phyloP scores from a whole-genome alignment of 208 protist species.

The Strigomonas culicis region DNA sequence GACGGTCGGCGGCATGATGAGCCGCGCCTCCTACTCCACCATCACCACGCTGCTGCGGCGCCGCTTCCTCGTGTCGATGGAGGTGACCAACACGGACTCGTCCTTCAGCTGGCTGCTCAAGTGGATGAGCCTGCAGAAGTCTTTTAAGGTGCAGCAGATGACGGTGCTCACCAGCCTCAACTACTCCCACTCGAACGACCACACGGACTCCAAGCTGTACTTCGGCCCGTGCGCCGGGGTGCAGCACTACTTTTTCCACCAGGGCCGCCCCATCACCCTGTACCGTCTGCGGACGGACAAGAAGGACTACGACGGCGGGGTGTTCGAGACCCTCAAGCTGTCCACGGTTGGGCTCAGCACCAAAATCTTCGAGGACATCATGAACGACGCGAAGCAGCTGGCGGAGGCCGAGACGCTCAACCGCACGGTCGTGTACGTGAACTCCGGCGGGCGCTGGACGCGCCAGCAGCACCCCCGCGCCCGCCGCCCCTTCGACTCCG shows the following conservation, averaged over 20 bases:
- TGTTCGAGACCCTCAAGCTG: slow-evolving; percentile 65
- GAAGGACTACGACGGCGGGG: slow-evolving; percentile 60
- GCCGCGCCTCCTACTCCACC: slow-evolving; percentile 21
- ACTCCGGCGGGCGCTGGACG: slow-evolving; percentile 67
- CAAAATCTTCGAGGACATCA: slow-evolving; percentile 61
- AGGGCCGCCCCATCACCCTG: slow-evolving; percentile 62
- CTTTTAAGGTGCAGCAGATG: slow-evolving; percentile 77
- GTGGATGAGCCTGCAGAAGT: slow-evolving; percentile 64
- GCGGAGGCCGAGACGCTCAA: slow-evolving; percentile 62
- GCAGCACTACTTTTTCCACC: slow-evolving; percentile 83
- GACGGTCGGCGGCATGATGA: slow-evolving; percentile 60
- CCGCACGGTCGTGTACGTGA: slow-evolving; percentile 85
- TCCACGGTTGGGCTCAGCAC: slow-evolving; percentile 49
- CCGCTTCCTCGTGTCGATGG: slow-evolving; percentile 78
- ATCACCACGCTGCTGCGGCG: slow-evolving; percentile 44
- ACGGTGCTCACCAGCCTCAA: slow-evolving; percentile 58
- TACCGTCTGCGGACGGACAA: slow-evolving; percentile 66
- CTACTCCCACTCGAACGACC: slow-evolving; percentile 59
- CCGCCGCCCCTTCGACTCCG: slow-evolving; percentile 83
- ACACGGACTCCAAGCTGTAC: slow-evolving; percentile 42
- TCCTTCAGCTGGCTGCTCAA: slow-evolving; percentile 84
- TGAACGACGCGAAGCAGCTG: slow-evolving; percentile 63
- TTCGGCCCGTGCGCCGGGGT: slow-evolving; percentile 75
- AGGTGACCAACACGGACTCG: slow-evolving; percentile 76
- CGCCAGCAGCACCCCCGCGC: slow-evolving; percentile 57